Base-by-base conservation (phyloP, 2,329 filamentous ascomycete species). In the Lecanosticta acicola region DNA sequence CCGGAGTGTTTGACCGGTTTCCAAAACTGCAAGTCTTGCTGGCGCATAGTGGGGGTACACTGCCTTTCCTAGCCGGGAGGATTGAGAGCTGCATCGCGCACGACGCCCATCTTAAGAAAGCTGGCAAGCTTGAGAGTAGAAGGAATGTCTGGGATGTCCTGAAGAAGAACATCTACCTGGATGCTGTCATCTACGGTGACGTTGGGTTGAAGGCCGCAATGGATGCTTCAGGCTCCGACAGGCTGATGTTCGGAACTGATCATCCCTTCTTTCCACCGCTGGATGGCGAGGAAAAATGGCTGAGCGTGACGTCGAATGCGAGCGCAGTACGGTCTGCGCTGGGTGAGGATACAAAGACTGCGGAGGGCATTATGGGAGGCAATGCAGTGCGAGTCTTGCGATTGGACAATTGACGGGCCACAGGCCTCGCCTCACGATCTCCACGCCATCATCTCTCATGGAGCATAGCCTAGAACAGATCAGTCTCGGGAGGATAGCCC, bases 81-180 rank as follows among this genome's bases (percentile, higher is more conserved):
- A 88, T 95, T 41, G 88, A 95, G 68, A 90, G 84, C 61, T 95
- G 89, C 62, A 81, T 95, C 43, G 66, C 80, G 47, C 90, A 95
- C 68, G 89, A 95, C 61, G 83, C 80, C 0, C 81, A 88, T 61
- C 75, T 94, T 32, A 78, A 83, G 45, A 71, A 74, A 1, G 76
- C 81, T 49, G 83, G 82, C 8, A 80, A 76, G 59, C 69, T 74
- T 1, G 66, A 71, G 10, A 73, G 79, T 67, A 74, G 70, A 74
- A 69, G 75, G 44, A 73, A 72, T 44, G 66, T 84, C 0, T 84
- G 80, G 81, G 79, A 83, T 57, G 70, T 85, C 2, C 53, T 85
- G 54, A 79, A 77, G 59, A 82, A 80, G 52, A 93, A 95, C 68
- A 78, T 95, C 37, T 93, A 89, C 62, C 76, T 96, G 1, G 89